phyloP scores from a whole-genome alignment of 352 stramenopile species.

The Globisporangium spinosum region DNA sequence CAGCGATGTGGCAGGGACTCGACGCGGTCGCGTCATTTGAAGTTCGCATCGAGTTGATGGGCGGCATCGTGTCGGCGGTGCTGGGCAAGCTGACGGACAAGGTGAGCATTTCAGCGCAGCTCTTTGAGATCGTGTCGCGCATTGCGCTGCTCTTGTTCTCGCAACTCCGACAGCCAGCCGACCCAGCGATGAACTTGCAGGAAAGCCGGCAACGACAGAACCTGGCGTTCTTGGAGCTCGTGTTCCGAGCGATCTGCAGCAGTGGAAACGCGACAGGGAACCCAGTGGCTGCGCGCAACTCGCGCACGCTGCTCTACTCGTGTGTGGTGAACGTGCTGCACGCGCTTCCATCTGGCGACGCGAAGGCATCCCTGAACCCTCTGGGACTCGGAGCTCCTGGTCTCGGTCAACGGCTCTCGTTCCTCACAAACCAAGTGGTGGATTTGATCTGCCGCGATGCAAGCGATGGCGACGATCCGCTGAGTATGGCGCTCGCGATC shows the following conservation, averaged over 20 bases:
- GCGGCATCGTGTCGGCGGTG: constrained; percentile 53
- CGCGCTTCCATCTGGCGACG: constrained; percentile 23
- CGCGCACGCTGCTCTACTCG: constrained; percentile 73
- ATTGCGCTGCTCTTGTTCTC: constrained; percentile 64
- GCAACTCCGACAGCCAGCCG: constrained; percentile 31
- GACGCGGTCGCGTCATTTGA: constrained; percentile 52
- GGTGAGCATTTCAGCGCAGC: constrained; percentile 47
- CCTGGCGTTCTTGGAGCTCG: constrained; percentile 49
- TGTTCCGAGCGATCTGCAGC: constrained; percentile 58
- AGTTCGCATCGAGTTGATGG: constrained; percentile 59
- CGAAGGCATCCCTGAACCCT: constrained; percentile 11
- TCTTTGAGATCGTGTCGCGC: constrained; percentile 73
- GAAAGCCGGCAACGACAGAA: constrained; percentile 35
- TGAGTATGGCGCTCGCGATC: constrained; percentile 80
- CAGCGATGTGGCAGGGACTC: constrained; percentile 60
- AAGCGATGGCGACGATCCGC: constrained; percentile 68
- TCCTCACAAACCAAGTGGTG: constrained; percentile 56
- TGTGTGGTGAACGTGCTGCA: constrained; percentile 72
- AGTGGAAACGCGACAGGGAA: constrained; percentile 67
- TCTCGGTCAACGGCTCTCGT: constrained; percentile 15
- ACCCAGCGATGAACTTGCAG: constrained; percentile 7
- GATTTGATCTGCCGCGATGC: constrained; percentile 72
- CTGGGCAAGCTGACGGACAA: constrained; percentile 62
- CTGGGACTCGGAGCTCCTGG: constrained; percentile 9
- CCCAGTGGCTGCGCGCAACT: constrained; percentile 65